These are phyloP conservation scores for Boletellus deceptivus DNA, from an alignment of 1,284 basidiomycete genomes.

Conservation along the genomic window DNA sequence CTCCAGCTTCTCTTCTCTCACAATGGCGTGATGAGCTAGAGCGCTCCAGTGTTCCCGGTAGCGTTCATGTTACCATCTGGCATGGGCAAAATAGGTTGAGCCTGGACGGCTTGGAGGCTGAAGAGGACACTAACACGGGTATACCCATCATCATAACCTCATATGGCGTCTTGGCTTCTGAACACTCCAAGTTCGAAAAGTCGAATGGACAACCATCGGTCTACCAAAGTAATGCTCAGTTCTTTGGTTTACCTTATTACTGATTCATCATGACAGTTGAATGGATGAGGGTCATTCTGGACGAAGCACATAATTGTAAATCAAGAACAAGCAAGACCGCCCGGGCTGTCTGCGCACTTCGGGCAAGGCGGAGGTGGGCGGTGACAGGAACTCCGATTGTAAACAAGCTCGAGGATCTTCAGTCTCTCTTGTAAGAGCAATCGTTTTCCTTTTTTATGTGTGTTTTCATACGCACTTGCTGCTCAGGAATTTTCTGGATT, in stretches of 20 bases:
- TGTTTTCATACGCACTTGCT: slow-evolving; percentile 2
- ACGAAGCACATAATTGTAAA: slow-evolving; percentile 96
- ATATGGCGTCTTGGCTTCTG: slow-evolving; percentile 85
- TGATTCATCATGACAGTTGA: slow-evolving; percentile 47
- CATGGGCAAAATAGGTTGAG: slow-evolving; percentile 83
- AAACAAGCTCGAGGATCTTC: slow-evolving; percentile 91
- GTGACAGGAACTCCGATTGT: slow-evolving; percentile 96
- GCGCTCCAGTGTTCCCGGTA: slow-evolving; percentile 68
- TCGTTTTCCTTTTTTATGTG: background rate
- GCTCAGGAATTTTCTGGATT: slow-evolving; percentile 79
- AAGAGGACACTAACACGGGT: slow-evolving; percentile 45
- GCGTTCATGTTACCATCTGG: slow-evolving; percentile 75
- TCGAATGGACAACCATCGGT: slow-evolving; percentile 53
- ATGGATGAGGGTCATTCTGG: slow-evolving; percentile 79
- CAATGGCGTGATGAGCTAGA: slow-evolving; percentile 92
- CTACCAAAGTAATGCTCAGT: slow-evolving; percentile 61
- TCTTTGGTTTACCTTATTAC: background rate
- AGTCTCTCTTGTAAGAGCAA: slow-evolving; percentile 71
- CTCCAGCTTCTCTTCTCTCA: slow-evolving; percentile 85
- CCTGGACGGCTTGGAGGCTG: slow-evolving; percentile 57
- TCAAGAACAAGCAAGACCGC: slow-evolving; percentile 88
- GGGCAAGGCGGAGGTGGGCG: slow-evolving; percentile 84
- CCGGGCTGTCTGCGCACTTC: slow-evolving; percentile 85
- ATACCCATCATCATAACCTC: slow-evolving; percentile 87
- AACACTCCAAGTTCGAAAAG: slow-evolving; percentile 69